A percentile compares a stretch with the other conserved stretches of the same genome.
phyloP scores from a whole-genome alignment of 2,329 filamentous ascomycete species.

The Macrophomina tecta region DNA sequence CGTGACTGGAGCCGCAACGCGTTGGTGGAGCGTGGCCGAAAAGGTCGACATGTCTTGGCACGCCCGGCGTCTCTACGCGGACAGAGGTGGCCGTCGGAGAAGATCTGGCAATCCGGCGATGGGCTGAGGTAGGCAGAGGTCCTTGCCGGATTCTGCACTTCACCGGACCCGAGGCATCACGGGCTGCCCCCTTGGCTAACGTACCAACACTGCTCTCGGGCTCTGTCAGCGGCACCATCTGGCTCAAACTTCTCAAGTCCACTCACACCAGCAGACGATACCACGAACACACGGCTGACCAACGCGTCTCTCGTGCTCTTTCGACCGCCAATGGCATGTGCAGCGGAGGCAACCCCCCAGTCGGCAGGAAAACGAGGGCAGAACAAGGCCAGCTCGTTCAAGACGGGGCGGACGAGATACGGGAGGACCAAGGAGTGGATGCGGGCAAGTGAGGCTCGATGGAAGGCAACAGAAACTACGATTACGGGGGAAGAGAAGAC shows the following conservation, averaged over 20 bases:
- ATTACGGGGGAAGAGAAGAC: constrained; percentile 1
- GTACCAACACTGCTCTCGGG: neutral
- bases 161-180: constrained; percentile 3
- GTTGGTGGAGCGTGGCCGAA: constrained; percentile 18
- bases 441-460: neutral
- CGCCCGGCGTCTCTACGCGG: neutral
- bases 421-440: neutral
- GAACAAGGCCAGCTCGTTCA: constrained; percentile 24
- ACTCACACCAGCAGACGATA: neutral
- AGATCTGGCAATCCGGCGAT: neutral
- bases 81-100: neutral
- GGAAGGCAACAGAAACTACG: constrained; percentile 7
- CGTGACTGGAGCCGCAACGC: constrained; percentile 35
- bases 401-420: neutral
- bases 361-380: neutral
- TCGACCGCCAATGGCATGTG: too few relatives aligned
- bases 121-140: neutral
- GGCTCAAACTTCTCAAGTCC: neutral
- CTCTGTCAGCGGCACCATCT: constrained; percentile 1
- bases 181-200: neutral
- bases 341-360: too few relatives aligned
- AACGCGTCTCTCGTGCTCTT: too few relatives aligned
- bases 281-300: too few relatives aligned
- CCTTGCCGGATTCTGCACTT: constrained; percentile 1
- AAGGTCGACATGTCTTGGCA: constrained; percentile 24